Evolutionary conservation across 495 filamentous ascomycete species (phyloP), one percentile per base, ranked within the genome.

Genomic region (Penicillium subrubescens): DNA sequence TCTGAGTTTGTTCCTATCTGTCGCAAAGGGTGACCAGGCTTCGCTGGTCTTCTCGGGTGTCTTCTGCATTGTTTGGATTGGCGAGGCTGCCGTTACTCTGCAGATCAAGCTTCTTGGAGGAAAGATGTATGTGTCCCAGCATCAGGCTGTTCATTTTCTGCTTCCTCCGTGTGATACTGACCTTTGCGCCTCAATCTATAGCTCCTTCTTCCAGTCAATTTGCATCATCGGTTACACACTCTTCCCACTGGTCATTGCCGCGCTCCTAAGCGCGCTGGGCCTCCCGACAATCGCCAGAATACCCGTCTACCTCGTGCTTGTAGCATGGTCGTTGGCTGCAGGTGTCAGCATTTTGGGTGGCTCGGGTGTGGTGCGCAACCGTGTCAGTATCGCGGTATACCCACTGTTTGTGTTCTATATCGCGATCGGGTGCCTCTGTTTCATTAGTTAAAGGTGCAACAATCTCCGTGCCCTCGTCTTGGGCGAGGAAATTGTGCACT

Each of bases 201-300:
- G 95, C 65, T 97, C 95, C 29, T 99, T 99, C 77, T 94, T 96
- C 81, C 95, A 98, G 77, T 94, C 92, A 52, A 86, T 99, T 65
- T 97, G 92, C 76, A 96, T 99, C 69, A 99, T 99, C 75, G 95
- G 95, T 39, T 99, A 99, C 77, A 99, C 95, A 3, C 88, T 99
- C 59, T 99, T 99, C 81, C 95, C 95, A n/a, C 84, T 99, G 41
- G 96, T 97, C 70, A 90, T 99, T 69, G 96, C 96, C 8, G 87
- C 95, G 14, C 76, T 98, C 43, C 86, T 99, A 62, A 96, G 93
- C 60, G 94, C 93, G 0, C 63, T 99, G 10, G 81, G 84, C 54
- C 82, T 97, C 7, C 89, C 86, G 33, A 89, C 85, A 35, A 89
- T 97, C 67, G 85, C 87, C 2, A 83, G 95, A 64, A 90, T 97